Conservation (phyloP, 192 early-diverging fungal species). For the Phycomyces blakesleeanus region DNA sequence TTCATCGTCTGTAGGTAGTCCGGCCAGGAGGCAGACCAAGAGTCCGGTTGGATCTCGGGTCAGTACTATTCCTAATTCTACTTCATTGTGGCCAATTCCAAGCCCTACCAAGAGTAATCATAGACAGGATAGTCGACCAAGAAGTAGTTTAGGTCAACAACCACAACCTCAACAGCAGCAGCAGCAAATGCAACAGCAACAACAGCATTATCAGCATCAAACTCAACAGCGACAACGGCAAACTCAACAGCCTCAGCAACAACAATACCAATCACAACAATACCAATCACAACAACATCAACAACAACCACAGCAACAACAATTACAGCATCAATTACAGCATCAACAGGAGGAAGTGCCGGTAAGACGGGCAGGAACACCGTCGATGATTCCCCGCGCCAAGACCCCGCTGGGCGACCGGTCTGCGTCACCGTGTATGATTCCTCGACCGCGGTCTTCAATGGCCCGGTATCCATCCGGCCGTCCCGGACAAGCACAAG, state of each 20-base stretch:
- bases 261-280: too few relatives aligned
- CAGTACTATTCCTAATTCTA: not conserved
- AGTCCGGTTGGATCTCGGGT: constrained; percentile 2
- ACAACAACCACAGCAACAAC: not conserved
- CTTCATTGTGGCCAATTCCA: not conserved
- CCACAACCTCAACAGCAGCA: constrained; percentile 9
- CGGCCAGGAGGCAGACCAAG: constrained; percentile 3
- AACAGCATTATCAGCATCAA: not conserved
- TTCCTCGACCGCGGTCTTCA: constrained; percentile 29
- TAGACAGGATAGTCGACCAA: constrained; percentile 19
- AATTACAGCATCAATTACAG: not conserved
- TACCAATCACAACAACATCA: not conserved
- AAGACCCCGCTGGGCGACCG: constrained; percentile 22
- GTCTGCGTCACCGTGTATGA: constrained; percentile 23
- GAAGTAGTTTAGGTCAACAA: constrained; percentile 21
- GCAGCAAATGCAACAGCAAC: constrained; percentile 12
- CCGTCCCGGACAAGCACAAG: not conserved
- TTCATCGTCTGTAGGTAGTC: constrained; percentile 8
- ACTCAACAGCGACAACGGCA: not conserved
- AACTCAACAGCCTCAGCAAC: not conserved
- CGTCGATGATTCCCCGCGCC: constrained; percentile 37
- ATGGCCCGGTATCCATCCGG: constrained; percentile 10
- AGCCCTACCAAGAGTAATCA: constrained; percentile 8
- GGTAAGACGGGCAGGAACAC: constrained; percentile 19
- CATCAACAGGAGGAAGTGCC: not conserved